These are phyloP conservation scores for Coleophoma eucalyptorum DNA, from an alignment of 2,329 filamentous ascomycete species.

Conservation along the genomic window DNA sequence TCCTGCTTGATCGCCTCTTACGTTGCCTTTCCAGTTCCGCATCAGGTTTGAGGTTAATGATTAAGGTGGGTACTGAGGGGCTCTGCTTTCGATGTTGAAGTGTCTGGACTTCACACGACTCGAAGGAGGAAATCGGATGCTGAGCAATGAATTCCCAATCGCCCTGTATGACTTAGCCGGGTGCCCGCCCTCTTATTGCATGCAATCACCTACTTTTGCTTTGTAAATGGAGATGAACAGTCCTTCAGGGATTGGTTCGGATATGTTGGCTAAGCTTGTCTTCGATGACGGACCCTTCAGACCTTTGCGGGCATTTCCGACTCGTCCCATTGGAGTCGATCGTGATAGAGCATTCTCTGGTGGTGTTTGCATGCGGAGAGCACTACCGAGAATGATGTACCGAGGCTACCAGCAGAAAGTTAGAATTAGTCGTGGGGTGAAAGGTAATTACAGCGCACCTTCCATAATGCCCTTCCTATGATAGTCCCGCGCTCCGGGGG, in stretches of 20 bases:
- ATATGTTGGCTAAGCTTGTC: conserved; percentile 22
- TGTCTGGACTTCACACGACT: conserved; percentile 42
- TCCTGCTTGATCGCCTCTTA: conserved; percentile 61
- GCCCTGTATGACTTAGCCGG: conserved; percentile 18
- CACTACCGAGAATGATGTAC: conserved; percentile 54
- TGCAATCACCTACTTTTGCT: conserved; percentile 24
- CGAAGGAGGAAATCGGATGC: conserved; percentile 25
- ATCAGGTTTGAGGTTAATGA: conserved; percentile 49
- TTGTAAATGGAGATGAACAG: conserved; percentile 29
- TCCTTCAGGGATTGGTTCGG: conserved; percentile 9
- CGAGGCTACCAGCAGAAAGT: conserved; percentile 40
- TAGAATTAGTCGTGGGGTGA: not conserved
- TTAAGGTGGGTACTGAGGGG: conserved; percentile 53
- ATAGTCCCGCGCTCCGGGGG: conserved; percentile 49
- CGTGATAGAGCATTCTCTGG: conserved; percentile 40
- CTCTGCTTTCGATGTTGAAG: conserved; percentile 59
- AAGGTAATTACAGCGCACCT: conserved; percentile 33
- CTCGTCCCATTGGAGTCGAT: conserved; percentile 2
- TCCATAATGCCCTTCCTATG: conserved; percentile 48
- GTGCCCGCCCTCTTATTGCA: too few species aligned
- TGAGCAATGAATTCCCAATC: conserved; percentile 28
- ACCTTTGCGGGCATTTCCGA: conserved; percentile 12
- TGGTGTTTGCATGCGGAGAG: conserved; percentile 33
- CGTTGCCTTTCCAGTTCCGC: conserved; percentile 53
- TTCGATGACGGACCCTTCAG: conserved; percentile 19